A percentile compares a stretch with the other conserved stretches of the same genome.
phyloP scores from a whole-genome alignment of 176 grass and related monocot species.

The Areca catechu region DNA sequence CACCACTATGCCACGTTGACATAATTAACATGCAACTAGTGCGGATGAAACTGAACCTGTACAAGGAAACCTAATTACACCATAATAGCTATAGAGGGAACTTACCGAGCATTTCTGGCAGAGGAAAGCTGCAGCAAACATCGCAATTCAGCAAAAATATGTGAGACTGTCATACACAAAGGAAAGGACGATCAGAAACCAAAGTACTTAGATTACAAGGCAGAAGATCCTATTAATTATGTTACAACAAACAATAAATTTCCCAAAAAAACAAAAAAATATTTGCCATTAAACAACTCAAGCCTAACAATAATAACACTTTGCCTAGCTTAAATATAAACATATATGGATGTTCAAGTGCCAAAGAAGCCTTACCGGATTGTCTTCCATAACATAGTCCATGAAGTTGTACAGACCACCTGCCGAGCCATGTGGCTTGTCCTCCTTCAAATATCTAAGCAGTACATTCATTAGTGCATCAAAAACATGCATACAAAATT shows the following conservation, averaged over 20 bases:
- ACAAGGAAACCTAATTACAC: background rate
- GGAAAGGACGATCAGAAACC: background rate
- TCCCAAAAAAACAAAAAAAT: no score
- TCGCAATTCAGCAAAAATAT: constrained; percentile 22
- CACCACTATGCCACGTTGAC: no score
- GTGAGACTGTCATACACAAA: constrained; percentile 57
- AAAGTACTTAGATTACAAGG: no score
- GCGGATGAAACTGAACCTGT: no score
- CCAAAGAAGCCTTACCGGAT: constrained; percentile 41
- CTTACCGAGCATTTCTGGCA: constrained; percentile 1
- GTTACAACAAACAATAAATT: no score
- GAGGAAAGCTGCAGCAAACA: background rate
- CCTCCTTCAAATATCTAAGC: constrained; percentile 85
- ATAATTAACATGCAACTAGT: no score
- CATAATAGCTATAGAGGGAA: constrained; percentile 2
- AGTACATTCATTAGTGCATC: background rate
- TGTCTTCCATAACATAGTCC: constrained; percentile 90
- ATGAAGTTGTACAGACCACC: constrained; percentile 94
- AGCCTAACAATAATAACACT: no score
- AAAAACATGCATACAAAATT: background rate
- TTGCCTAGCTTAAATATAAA: no score
- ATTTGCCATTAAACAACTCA: no score
- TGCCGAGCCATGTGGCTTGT: constrained; percentile 91
- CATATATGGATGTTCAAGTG: background rate
- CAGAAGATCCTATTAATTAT: no score